Conservation (phyloP, 441 rosid genomes). For the Pelargonium fulgidum region DNA sequence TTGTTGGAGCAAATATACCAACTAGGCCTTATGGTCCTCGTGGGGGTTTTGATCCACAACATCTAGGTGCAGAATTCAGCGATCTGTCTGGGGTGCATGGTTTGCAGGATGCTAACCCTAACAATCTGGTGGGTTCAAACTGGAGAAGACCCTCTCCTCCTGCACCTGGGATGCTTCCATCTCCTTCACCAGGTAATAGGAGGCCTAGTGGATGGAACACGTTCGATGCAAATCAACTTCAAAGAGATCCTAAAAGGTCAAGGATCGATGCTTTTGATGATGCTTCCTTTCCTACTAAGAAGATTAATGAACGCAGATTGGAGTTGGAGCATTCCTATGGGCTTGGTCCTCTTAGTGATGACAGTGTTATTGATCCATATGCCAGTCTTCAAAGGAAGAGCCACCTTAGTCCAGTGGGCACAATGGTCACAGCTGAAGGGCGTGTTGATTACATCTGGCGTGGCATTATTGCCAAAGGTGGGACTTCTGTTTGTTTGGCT, state of each 20-base stretch:
- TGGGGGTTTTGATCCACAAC: constrained; percentile 45
- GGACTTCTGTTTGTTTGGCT: constrained; percentile 67
- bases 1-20: constrained; percentile 37
- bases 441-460: constrained; percentile 66
- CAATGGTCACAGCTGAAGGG: constrained; percentile 28
- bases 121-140: constrained; percentile 31
- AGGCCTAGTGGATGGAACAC: constrained; percentile 75
- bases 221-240: constrained; percentile 50
- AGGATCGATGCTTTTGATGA: constrained; percentile 59
- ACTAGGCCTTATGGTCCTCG: constrained; percentile 45
- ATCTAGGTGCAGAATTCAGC: constrained; percentile 42
- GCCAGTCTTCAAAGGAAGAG: constrained; percentile 34
- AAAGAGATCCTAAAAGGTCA: constrained; percentile 61
- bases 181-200: constrained; percentile 55
- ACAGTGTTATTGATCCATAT: constrained; percentile 32
- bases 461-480: constrained; percentile 72
- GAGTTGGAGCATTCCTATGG: constrained; percentile 39
- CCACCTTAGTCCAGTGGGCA: constrained; percentile 42
- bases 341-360: constrained; percentile 39
- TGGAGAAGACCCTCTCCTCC: constrained; percentile 72
- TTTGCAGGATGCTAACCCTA: constrained; percentile 31
- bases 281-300: constrained; percentile 39
- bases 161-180: constrained; percentile 49
- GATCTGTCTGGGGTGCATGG: constrained; percentile 32
- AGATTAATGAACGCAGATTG: constrained; percentile 44